These are phyloP conservation scores for Cyclotella cryptica DNA, from an alignment of 108 stramenopile genomes.

Conservation along the genomic window DNA sequence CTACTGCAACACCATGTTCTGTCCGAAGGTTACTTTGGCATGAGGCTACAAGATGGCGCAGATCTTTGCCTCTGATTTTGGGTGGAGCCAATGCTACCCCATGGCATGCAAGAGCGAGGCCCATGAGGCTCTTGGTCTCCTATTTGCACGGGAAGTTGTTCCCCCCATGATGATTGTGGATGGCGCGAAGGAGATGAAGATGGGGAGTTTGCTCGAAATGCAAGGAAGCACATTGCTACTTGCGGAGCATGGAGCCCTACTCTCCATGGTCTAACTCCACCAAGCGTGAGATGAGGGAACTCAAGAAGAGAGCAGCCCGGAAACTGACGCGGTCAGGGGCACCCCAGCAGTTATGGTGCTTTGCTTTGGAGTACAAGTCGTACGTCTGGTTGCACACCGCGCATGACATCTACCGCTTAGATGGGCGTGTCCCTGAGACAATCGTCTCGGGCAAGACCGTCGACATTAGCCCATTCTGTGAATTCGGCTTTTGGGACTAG, in stretches of 20 bases:
- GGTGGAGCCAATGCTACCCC: slow-evolving; percentile 38
- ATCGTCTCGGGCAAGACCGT: slow-evolving; percentile 45
- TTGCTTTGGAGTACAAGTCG: slow-evolving; percentile 26
- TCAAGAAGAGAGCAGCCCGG: slow-evolving; percentile 24
- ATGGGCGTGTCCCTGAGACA: slow-evolving; percentile 34
- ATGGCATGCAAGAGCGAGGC: slow-evolving; percentile 3
- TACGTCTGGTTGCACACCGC: slow-evolving; percentile 32
- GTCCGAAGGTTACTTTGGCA: background rate
- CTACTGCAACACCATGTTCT: too few relatives aligned
- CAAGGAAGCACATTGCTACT: slow-evolving; percentile 15
- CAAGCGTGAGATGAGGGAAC: slow-evolving; percentile 37
- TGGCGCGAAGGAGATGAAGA: slow-evolving; percentile 33
- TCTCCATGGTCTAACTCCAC: slow-evolving; percentile 39
- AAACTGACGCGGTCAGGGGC: slow-evolving; percentile 16
- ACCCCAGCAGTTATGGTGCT: slow-evolving; percentile 38
- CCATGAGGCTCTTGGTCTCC: too few relatives aligned
- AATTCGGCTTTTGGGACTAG: slow-evolving; percentile 56
- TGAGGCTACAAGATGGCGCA: slow-evolving; percentile 34
- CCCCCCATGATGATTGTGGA: slow-evolving; percentile 7
- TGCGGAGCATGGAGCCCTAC: slow-evolving; percentile 35
- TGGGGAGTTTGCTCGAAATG: slow-evolving; percentile 40
- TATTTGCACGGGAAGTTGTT: too few relatives aligned
- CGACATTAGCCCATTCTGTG: slow-evolving; percentile 47
- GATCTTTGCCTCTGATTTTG: slow-evolving; percentile 31
- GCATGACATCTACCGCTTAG: slow-evolving; percentile 16